phyloP scores from a whole-genome alignment of 225 moss, liverwort and hornwort species.

The Ulota crispa region DNA sequence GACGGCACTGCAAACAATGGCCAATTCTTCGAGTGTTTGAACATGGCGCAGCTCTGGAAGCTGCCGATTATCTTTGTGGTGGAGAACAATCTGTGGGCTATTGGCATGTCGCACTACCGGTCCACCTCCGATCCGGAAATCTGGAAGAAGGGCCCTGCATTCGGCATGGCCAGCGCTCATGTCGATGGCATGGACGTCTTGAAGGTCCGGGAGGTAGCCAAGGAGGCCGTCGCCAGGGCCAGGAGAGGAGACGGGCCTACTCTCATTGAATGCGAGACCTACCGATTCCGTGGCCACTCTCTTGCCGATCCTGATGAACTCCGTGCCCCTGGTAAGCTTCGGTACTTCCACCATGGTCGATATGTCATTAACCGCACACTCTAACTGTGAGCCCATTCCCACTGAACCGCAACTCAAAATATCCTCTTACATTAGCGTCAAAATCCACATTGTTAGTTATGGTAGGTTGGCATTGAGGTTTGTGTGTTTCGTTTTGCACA shows the following conservation, averaged over 20 bases:
- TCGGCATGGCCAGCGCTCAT: slow-evolving; percentile 86
- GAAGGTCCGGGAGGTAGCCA: slow-evolving; percentile 91
- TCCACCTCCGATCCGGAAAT: slow-evolving; percentile 86
- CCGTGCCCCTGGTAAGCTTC: slow-evolving; percentile 73
- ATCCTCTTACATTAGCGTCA: background rate
- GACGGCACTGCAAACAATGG: slow-evolving; percentile 96
- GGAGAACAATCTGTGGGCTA: slow-evolving; percentile 96
- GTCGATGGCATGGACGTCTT: slow-evolving; percentile 97
- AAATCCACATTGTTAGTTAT: background rate
- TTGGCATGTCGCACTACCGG: slow-evolving; percentile 90
- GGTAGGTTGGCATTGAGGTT: background rate
- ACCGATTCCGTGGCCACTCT: slow-evolving; percentile 94
- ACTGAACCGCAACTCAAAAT: background rate
- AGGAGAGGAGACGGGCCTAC: slow-evolving; percentile 93
- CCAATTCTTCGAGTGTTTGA: slow-evolving; percentile 97
- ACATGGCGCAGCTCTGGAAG: slow-evolving; percentile 96
- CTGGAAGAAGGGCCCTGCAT: slow-evolving; percentile 93
- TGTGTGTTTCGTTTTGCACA: background rate
- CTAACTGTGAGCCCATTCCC: background rate
- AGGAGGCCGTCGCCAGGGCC: slow-evolving; percentile 87
- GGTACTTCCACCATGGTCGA: background rate
- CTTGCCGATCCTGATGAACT: slow-evolving; percentile 98
- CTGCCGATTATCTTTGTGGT: slow-evolving; percentile 87
- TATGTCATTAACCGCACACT: background rate
- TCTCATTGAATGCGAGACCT: slow-evolving; percentile 93